These are phyloP conservation scores for Venturia asperata DNA, from an alignment of 2,329 filamentous ascomycete genomes.

Conservation along the genomic window DNA sequence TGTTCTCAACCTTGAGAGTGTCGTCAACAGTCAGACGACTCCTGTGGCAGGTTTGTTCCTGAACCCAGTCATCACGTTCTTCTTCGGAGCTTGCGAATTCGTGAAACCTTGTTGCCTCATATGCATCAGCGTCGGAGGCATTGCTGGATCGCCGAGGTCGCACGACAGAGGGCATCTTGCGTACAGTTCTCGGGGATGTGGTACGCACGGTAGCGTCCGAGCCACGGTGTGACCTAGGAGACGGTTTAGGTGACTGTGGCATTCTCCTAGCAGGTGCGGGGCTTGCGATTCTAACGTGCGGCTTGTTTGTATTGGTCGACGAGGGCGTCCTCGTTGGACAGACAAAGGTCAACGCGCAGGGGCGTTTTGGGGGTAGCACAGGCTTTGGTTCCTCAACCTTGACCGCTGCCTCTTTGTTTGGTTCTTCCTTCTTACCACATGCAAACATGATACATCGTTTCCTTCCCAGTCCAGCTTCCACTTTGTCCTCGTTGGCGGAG, in stretches of 20 bases:
- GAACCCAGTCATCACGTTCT: conserved; percentile 87
- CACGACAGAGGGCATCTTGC: conserved; percentile 31
- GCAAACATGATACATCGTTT: conserved; percentile 92
- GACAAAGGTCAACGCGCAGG: conserved; percentile 65
- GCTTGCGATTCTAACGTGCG: conserved; percentile 31
- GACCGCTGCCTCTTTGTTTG: conserved; percentile 26
- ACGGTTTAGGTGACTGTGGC: conserved; percentile 28
- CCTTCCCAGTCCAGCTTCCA: conserved; percentile 60
- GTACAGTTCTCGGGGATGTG: conserved; percentile 39
- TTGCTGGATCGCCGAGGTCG: conserved; percentile 31
- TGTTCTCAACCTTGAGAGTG: conserved; percentile 81
- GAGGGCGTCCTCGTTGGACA: conserved; percentile 49
- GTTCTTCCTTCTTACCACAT: conserved; percentile 46
- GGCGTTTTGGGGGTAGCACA: conserved; percentile 42
- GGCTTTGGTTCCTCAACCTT: conserved; percentile 21
- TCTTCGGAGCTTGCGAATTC: conserved; percentile 81
- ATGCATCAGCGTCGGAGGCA: conserved; percentile 40
- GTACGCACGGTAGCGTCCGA: conserved; percentile 46
- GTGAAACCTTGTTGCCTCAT: conserved; percentile 63
- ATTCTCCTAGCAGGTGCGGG: conserved; percentile 31
- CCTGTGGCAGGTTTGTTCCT: conserved; percentile 56
- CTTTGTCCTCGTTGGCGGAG: conserved; percentile 45
- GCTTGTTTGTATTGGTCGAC: conserved; percentile 25
- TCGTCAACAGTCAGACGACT: conserved; percentile 80
- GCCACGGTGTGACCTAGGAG: conserved; percentile 37